Percentiles rank a stretch among this genome's conserved stretches.
phyloP scores from a whole-genome alignment of 2,329 filamentous ascomycete genomes.

The Nemania serpens region DNA sequence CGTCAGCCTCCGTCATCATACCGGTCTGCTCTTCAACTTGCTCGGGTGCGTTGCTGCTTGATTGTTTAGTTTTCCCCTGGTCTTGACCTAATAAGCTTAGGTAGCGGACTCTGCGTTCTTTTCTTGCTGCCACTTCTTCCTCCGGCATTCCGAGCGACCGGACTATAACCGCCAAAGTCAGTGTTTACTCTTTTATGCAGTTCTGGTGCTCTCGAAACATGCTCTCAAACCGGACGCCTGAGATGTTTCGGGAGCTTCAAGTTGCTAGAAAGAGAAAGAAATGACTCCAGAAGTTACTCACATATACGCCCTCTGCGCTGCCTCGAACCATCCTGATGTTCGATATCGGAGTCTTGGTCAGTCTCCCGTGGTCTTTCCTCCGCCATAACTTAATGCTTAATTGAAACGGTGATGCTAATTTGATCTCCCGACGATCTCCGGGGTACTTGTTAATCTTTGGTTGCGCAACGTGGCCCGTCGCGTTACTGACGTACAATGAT shows the following conservation, averaged over 20 bases:
- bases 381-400: constrained; percentile 12
- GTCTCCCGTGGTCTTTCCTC: background rate
- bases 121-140: constrained; percentile 30
- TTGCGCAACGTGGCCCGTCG: background rate
- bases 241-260: no score
- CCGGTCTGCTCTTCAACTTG: constrained; percentile 4
- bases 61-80: constrained; percentile 4
- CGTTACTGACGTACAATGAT: constrained; percentile 8
- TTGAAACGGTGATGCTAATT: background rate
- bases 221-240: no score
- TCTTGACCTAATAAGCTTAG: constrained; percentile 3
- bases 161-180: no score
- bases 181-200: no score
- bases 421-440: background rate
- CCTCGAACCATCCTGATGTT: background rate
- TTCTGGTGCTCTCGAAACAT: no score
- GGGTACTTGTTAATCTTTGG: background rate
- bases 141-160: constrained; percentile 33
- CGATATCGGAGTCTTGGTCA: background rate
- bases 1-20: background rate
- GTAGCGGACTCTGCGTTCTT: constrained; percentile 28
- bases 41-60: constrained; percentile 6
- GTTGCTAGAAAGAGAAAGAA: no score
- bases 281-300: no score
- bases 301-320: constrained; percentile 13